Conservation (phyloP, 257 asterid species). For the Gynochthodes officinalis region DNA sequence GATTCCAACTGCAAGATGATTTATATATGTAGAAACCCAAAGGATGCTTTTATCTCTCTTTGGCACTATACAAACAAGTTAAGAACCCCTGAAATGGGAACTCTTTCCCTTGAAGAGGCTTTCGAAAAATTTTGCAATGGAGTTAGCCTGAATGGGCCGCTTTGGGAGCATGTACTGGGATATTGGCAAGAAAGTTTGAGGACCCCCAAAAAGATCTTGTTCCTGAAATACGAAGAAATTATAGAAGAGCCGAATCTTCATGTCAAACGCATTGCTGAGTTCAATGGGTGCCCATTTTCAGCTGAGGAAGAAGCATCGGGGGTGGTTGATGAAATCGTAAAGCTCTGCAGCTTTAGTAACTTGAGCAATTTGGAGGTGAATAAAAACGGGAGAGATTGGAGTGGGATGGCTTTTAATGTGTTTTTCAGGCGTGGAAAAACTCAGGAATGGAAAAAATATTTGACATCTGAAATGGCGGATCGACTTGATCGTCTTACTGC, state of each 20-base stretch:
- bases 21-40: conserved; percentile 13
- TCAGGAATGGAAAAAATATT: conserved; percentile 15
- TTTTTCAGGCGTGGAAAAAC: conserved; percentile 4
- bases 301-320: conserved; percentile 9
- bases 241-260: neutral
- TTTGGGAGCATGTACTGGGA: conserved; percentile 22
- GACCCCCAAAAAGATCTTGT: conserved; percentile 5
- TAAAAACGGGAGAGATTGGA: neutral
- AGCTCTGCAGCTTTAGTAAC: conserved; percentile 7
- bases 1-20: neutral
- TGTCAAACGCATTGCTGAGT: neutral
- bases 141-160: conserved; percentile 1
- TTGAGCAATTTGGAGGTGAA: conserved; percentile 19
- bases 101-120: conserved; percentile 7
- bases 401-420: neutral
- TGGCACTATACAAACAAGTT: conserved; percentile 23
- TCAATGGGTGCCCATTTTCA: conserved; percentile 10
- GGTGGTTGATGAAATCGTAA: conserved; percentile 6
- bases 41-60: conserved; percentile 14
- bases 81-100: neutral
- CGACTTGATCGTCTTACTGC: neutral
- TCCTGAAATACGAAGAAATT: conserved; percentile 17
- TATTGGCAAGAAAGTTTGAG: conserved; percentile 17
- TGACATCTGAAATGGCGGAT: neutral
- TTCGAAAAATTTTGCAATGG: conserved; percentile 22